Base-by-base conservation (phyloP, 2,329 filamentous ascomycete genomes). In the Sarocladium oryzae region DNA sequence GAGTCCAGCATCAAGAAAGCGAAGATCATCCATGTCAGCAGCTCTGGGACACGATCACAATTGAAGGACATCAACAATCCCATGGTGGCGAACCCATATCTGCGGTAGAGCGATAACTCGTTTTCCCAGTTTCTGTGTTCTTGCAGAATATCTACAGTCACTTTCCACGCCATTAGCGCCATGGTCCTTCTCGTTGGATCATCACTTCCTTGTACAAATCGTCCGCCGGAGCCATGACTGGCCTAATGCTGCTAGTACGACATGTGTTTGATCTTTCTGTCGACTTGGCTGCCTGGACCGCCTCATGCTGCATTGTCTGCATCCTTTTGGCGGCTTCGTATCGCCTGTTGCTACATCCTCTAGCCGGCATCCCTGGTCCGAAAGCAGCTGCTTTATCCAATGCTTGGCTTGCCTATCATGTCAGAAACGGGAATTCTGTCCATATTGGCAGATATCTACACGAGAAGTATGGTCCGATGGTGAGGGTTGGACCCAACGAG, bases 401-500 rank as follows among this genome's bases (percentile, higher is more conserved):
- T 50, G 51, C 69, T 24, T 79, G 76, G 76, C 68, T 75, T 35
- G 76, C 71, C 1, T 65, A 66, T 10, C 69, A 77, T 2, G 69
- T 69, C 2, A 66, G 71, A 8, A 65, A 71, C 32, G 77, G 77
- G 0, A 64, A 62, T 2, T 67, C 74, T 58, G 62, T 66, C 4
- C 56, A 61, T 7, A 49, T 80, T 2, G 73, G 69, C 1, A 68
- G 64, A 57, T 65, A 61, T 0, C 55, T 80, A n/a, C 77, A 79
- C 51, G 53, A 56, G 0, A 60, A 53, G 10, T 79, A 79, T 53
- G 78, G 78, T 0, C 68, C 73, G 0, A 63, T 69, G 2, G 78
- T 81, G n/a, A 68, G 78, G 0, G 70, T 81, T 7, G 74, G 74
- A 0, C 77, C 78, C 0, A 69, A 77, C 30, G 77, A 80, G 57